Percentiles rank a stretch among this genome's conserved stretches.
Conservation (phyloP, 2,329 filamentous ascomycete genomes). For the Fusarium redolens region DNA sequence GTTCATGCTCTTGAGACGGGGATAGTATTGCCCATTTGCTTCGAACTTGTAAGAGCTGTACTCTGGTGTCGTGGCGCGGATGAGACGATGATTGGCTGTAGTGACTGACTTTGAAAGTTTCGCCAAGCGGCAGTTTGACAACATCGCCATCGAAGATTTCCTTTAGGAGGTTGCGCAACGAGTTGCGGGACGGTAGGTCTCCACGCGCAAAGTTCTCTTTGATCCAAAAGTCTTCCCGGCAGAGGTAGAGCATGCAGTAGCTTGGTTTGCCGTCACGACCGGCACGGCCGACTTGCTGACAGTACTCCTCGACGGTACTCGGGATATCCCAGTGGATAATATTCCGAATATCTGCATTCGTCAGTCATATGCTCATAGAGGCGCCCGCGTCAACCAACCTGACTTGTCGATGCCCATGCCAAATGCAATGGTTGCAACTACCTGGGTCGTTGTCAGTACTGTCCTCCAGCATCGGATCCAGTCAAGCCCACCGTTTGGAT, state of each 20-base stretch:
- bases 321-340: conserved; percentile 65
- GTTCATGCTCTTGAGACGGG: conserved; percentile 49
- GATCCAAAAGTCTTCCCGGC: conserved; percentile 66
- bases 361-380: not conserved
- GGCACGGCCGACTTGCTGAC: conserved; percentile 67
- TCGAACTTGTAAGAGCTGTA: conserved; percentile 67
- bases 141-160: conserved; percentile 60
- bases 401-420: conserved; percentile 70
- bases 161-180: conserved; percentile 59
- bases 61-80: conserved; percentile 67
- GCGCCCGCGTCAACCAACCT: conserved; percentile 18
- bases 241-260: conserved; percentile 68
- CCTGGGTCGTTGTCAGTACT: conserved; percentile 14
- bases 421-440: conserved; percentile 66
- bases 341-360: conserved; percentile 60
- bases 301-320: conserved; percentile 66
- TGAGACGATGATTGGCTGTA: conserved; percentile 58
- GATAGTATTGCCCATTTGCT: conserved; percentile 48
- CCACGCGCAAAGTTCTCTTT: conserved; percentile 70
- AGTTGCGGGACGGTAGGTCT: conserved; percentile 65
- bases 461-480: rapidly evolving
- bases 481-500: conserved; percentile 49
- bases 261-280: conserved; percentile 65
- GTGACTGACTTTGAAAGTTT: conserved; percentile 55
- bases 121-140: conserved; percentile 17